phyloP scores from a whole-genome alignment of 2,329 filamentous ascomycete species.

The Sclerotinia borealis region DNA sequence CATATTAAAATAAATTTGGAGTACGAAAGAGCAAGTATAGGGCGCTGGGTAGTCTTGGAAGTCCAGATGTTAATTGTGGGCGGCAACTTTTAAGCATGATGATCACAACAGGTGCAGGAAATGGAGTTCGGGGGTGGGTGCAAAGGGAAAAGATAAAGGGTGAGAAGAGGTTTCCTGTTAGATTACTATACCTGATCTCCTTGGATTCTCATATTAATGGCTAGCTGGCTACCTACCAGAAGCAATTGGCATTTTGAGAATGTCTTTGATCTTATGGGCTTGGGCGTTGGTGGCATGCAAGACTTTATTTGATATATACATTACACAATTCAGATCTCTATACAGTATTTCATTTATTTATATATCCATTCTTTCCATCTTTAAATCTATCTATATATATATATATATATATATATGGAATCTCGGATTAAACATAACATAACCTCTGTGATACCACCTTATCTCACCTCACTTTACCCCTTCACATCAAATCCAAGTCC shows the following conservation, averaged over 20 bases:
- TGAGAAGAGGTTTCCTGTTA: background rate
- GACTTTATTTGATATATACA: background rate
- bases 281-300: background rate
- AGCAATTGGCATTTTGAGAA: background rate
- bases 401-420: no score
- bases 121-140: background rate
- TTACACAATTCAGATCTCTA: background rate
- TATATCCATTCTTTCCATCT: no score
- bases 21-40: background rate
- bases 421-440: no score
- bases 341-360: no score
- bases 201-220: background rate
- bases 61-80: background rate
- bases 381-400: no score
- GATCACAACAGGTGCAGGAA: background rate
- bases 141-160: background rate
- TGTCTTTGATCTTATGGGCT: background rate
- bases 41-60: background rate
- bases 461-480: no score
- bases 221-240: background rate
- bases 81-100: background rate
- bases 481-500: no score
- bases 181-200: background rate
- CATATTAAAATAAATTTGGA: conserved; percentile 47
- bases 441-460: no score